Percentiles rank a stretch among this genome's conserved stretches.
Evolutionary conservation across 2,329 filamentous ascomycete species (phyloP).

Genomic region (Penicillium sp.): DNA sequence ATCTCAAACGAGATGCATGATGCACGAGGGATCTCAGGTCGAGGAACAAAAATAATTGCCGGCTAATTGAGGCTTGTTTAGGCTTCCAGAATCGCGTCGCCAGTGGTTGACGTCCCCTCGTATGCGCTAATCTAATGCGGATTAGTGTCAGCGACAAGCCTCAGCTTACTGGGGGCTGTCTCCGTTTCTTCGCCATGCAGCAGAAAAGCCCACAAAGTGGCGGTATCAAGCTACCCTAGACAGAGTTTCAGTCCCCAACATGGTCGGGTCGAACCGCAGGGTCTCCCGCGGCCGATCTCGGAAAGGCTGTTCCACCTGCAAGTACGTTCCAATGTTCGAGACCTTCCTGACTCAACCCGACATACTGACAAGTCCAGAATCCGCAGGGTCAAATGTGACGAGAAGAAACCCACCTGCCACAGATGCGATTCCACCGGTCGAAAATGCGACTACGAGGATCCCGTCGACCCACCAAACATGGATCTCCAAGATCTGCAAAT

Average conservation of each 20-base stretch:
- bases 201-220: background rate
- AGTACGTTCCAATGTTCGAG: conserved; percentile 44
- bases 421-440: conserved; percentile 59
- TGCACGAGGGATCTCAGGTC: too few relatives aligned
- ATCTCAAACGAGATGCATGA: too few relatives aligned
- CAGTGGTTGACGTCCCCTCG: background rate
- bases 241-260: background rate
- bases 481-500: conserved; percentile 12
- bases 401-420: conserved; percentile 55
- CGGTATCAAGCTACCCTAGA: background rate
- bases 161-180: background rate
- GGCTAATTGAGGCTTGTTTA: background rate
- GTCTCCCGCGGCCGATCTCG: conserved; percentile 21
- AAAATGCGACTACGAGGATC: conserved; percentile 53
- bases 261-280: conserved; percentile 3
- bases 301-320: conserved; percentile 56
- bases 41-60: too few relatives aligned
- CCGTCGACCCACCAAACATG: conserved; percentile 20
- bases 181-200: background rate
- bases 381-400: conserved; percentile 61
- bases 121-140: background rate
- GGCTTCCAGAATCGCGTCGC: background rate
- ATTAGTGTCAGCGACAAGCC: background rate
- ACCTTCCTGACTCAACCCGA: background rate
- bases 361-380: conserved; percentile 39